Evolutionary conservation across 2,329 filamentous ascomycete genomes (phyloP), one percentile per base, ranked within the genome.

Genomic region (Paracoccidioides lutzii): DNA sequence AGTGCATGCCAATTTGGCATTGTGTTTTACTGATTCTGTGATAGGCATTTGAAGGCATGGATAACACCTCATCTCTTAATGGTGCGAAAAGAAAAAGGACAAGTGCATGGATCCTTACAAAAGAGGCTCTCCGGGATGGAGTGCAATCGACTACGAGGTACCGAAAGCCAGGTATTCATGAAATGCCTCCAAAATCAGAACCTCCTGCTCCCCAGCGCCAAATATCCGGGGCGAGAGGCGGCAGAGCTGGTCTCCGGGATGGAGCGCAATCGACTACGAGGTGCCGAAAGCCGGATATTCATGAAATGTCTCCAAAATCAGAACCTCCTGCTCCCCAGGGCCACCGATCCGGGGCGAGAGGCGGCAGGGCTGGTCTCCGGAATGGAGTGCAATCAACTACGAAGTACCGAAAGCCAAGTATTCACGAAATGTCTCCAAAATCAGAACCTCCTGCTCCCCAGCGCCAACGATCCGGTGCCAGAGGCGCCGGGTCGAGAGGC

Each of bases 91-190:
- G 60, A 80, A 81, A 81, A 55, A 66, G 75, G 7, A 83, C 85
- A 65, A 90, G 86, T 66, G 80, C 86, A 68, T 97, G 91, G 91
- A 79, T 83, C 45, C 75, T 97, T 32, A 83, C 84, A 40, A 74
- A 81, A 0, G 82, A 84, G 68, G 88, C 88, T 0, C 73, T 88
- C 37, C 71, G 72, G 22, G 73, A 85, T 30, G 87, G 88, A 32
- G 87, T 96, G 52, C 82, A 90, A 69, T 91, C 88, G 57, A 97
- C 91, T 0, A 96, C 91, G 1, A 76, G 85, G 60, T 90, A 87
- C 68, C 81, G 86, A 60, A 84, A 83, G 57, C 63, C 67, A 52
- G 64, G 66, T 14, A 66, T 66, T 55, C 65, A 64, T 59, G 76
- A 72, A 59, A 74, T 71, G 58, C 56, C 62, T n/a, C 60, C 62